A percentile compares a stretch with the other conserved stretches of the same genome.
Evolutionary conservation across 2,329 filamentous ascomycete species (phyloP).

Genomic region (Cytospora leucostoma): DNA sequence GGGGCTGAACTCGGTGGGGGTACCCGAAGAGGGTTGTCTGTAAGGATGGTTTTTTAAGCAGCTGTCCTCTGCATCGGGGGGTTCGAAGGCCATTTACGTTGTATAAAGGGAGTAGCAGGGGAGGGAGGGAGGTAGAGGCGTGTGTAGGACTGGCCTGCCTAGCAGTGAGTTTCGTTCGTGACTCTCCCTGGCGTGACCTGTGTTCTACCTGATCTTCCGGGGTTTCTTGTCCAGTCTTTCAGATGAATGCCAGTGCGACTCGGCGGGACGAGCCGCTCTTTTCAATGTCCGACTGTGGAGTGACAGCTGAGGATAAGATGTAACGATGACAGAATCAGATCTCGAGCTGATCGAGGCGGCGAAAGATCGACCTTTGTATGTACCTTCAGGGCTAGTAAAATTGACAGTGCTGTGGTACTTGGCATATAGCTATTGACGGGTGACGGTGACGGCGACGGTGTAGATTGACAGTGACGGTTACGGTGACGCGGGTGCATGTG

Average conservation of each 20-base stretch:
- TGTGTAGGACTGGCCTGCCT: background rate
- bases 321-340: slow-evolving; percentile 4
- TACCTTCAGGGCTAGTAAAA: background rate
- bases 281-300: slow-evolving; percentile 20
- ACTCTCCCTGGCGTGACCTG: slow-evolving; percentile 3
- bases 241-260: background rate
- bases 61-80: slow-evolving; percentile 43
- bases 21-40: slow-evolving; percentile 17
- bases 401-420: slow-evolving; percentile 3
- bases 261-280: slow-evolving; percentile 21
- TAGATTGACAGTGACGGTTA: background rate
- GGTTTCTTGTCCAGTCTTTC: background rate
- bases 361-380: background rate
- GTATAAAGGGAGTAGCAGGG: slow-evolving; percentile 22
- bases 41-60: slow-evolving; percentile 40
- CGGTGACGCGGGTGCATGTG: slow-evolving; percentile 10
- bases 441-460: background rate
- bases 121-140: slow-evolving; percentile 5
- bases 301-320: background rate
- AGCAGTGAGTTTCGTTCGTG: background rate
- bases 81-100: slow-evolving; percentile 36
- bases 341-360: background rate
- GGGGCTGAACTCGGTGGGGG: slow-evolving; percentile 20
- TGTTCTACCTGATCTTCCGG: slow-evolving; percentile 4
- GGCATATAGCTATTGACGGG: background rate